Evolutionary conservation across 2,329 filamentous ascomycete genomes (phyloP).

Genomic region (Fusarium brevicatenulatum): DNA sequence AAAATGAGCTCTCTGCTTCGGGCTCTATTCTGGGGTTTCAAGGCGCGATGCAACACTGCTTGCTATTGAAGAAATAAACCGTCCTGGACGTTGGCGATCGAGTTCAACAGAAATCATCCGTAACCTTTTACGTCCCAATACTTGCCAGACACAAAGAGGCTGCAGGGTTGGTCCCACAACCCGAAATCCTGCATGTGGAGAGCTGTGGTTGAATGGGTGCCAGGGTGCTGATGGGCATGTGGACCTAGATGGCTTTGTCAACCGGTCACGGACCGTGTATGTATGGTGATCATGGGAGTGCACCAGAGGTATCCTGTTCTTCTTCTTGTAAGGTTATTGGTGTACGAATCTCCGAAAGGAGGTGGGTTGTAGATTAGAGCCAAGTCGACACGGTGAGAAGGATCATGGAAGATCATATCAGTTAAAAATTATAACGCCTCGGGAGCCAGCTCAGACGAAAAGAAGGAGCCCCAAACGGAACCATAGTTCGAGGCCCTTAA

Average conservation of each 20-base stretch:
- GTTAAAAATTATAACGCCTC: slow-evolving; percentile 24
- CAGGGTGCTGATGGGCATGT: slow-evolving; percentile 40
- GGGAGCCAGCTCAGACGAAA: slow-evolving; percentile 9
- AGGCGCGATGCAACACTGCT: slow-evolving; percentile 27
- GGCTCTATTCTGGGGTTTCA: slow-evolving; percentile 9
- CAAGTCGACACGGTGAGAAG: slow-evolving; percentile 4
- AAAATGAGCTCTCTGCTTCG: slow-evolving; percentile 19
- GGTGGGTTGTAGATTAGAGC: slow-evolving; percentile 19
- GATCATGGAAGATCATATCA: neutral
- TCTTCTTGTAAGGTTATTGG: slow-evolving; percentile 4
- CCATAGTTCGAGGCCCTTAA: slow-evolving; percentile 3
- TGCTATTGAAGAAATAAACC: slow-evolving; percentile 15
- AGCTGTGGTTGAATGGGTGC: slow-evolving; percentile 21
- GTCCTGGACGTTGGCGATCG: slow-evolving; percentile 12
- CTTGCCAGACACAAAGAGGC: slow-evolving; percentile 16
- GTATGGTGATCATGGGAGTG: slow-evolving; percentile 39
- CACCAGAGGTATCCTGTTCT: slow-evolving; percentile 15
- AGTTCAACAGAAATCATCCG: slow-evolving; percentile 18
- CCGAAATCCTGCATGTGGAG: slow-evolving; percentile 29
- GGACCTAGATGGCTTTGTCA: slow-evolving; percentile 42
- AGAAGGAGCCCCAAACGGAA: slow-evolving; percentile 2
- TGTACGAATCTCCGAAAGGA: slow-evolving; percentile 12
- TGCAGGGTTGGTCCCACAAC: slow-evolving; percentile 41
- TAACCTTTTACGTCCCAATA: slow-evolving; percentile 13
- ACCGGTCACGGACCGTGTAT: slow-evolving; percentile 38